Conservation (phyloP, 306 rosid species). For the Herpetospermum pedunculosum region DNA sequence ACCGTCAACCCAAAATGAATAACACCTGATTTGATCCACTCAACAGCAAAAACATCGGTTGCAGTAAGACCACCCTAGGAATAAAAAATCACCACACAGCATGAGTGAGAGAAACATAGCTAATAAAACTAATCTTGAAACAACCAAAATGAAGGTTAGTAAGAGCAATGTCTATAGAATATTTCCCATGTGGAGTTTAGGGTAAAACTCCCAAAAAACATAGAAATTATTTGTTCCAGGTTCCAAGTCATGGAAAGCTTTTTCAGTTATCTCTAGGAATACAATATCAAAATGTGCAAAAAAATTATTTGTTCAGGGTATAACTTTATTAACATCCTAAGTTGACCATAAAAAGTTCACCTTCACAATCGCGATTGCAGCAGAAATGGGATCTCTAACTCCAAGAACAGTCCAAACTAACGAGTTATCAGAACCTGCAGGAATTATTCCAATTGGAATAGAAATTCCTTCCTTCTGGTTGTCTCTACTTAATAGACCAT, state of each 20-base stretch:
- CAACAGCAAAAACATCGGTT: conserved; percentile 93
- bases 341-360: conserved; percentile 22
- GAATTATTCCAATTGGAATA: conserved; percentile 94
- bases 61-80: conserved; percentile 98
- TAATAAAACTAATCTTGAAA: not conserved
- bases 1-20: conserved; percentile 92
- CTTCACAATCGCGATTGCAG: conserved; percentile 98
- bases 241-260: not conserved
- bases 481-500: conserved; percentile 88
- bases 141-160: not conserved
- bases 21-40: conserved; percentile 80
- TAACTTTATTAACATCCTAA: not conserved
- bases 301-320: not conserved
- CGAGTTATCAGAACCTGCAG: conserved; percentile 98
- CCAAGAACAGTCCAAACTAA: conserved; percentile 99
- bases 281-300: not conserved
- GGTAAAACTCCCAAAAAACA: not conserved
- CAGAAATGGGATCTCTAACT: conserved; percentile 90
- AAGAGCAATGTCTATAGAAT: not conserved
- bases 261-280: not conserved
- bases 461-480: conserved; percentile 98
- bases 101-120: not conserved
- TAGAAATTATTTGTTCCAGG: not conserved
- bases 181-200: not conserved
- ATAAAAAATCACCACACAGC: conserved; percentile 18